These are phyloP conservation scores for Aspergillus neotritici DNA, from an alignment of 2,329 filamentous ascomycete genomes.

Conservation along the genomic window DNA sequence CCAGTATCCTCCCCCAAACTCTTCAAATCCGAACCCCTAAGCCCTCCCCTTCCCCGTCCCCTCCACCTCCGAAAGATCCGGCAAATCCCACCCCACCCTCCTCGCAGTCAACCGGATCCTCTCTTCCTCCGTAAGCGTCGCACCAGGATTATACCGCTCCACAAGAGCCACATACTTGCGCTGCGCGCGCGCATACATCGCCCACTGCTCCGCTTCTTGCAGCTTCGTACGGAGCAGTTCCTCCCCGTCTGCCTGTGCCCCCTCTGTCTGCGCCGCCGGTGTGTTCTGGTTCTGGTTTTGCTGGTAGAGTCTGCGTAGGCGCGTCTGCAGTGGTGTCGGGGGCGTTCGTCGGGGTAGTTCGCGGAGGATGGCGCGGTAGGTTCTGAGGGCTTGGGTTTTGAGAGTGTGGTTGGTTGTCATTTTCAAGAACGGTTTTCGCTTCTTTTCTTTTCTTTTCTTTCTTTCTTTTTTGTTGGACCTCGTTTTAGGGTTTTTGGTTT, in stretches of 20 bases:
- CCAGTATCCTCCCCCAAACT: background rate
- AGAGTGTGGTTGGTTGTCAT: constrained; percentile 35
- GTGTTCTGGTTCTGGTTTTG: constrained; percentile 21
- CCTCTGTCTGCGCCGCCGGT: constrained; percentile 22
- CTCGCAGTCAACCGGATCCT: constrained; percentile 75
- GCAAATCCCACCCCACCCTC: constrained; percentile 85
- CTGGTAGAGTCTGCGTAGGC: constrained; percentile 61
- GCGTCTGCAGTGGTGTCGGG: constrained; percentile 64
- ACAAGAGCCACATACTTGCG: constrained; percentile 72
- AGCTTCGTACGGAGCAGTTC: constrained; percentile 23
- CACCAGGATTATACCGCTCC: constrained; percentile 89
- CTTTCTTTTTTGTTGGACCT: background rate
- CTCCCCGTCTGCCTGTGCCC: constrained; percentile 17
- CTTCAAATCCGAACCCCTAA: no score
- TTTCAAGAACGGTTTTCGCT: constrained; percentile 18
- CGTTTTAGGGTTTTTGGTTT: background rate
- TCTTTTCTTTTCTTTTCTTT: constrained; percentile 6
- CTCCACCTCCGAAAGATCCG: constrained; percentile 50
- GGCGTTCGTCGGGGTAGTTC: constrained; percentile 70
- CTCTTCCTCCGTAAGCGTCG: constrained; percentile 80
- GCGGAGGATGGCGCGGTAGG: constrained; percentile 84
- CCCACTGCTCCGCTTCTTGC: constrained; percentile 66
- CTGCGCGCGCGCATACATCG: constrained; percentile 79
- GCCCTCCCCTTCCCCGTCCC: constrained; percentile 7
- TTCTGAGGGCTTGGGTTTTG: constrained; percentile 50